Conservation (phyloP, 2,329 filamentous ascomycete species). For the Penicillium italicum region DNA sequence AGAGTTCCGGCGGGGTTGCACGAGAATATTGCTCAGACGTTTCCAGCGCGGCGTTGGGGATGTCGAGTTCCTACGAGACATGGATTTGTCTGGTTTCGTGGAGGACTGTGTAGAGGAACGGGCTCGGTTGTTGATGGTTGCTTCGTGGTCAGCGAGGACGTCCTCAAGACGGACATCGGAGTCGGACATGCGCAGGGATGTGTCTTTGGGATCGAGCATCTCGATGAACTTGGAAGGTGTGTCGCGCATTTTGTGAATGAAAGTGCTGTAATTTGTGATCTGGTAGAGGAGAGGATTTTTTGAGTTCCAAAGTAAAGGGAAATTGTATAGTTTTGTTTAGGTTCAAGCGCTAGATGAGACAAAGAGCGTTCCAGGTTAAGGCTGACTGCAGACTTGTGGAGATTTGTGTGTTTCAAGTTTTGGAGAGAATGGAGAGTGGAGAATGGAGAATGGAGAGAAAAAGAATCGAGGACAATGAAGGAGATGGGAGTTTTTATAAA, state of each 20-base stretch:
- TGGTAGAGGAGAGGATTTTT: not conserved
- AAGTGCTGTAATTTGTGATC: not conserved
- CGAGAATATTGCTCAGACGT: constrained; percentile 34
- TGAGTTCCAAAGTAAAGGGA: not conserved
- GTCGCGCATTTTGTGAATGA: constrained; percentile 26
- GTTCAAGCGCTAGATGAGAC: constrained; percentile 14
- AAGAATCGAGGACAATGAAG: not conserved
- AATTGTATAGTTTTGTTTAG: not conserved
- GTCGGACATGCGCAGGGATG: constrained; percentile 33
- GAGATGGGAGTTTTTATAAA: not conserved
- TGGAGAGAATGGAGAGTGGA: not conserved
- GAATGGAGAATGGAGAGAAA: not conserved
- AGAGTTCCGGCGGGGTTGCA: constrained; percentile 26
- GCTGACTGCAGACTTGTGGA: constrained; percentile 4
- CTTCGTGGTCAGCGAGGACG: constrained; percentile 42
- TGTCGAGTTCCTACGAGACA: constrained; percentile 19
- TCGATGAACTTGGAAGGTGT: constrained; percentile 45
- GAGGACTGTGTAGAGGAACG: constrained; percentile 38
- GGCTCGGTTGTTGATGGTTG: constrained; percentile 31
- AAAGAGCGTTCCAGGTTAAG: constrained; percentile 14
- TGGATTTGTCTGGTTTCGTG: constrained; percentile 31
- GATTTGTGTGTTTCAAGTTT: constrained; percentile 1
- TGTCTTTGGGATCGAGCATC: constrained; percentile 40
- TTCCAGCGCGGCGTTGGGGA: constrained; percentile 34
- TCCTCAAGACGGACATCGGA: constrained; percentile 45